A percentile compares a stretch with the other conserved stretches of the same genome.
Evolutionary conservation across 345 rosid species (phyloP).

Genomic region (Gynandropsis gynandra): DNA sequence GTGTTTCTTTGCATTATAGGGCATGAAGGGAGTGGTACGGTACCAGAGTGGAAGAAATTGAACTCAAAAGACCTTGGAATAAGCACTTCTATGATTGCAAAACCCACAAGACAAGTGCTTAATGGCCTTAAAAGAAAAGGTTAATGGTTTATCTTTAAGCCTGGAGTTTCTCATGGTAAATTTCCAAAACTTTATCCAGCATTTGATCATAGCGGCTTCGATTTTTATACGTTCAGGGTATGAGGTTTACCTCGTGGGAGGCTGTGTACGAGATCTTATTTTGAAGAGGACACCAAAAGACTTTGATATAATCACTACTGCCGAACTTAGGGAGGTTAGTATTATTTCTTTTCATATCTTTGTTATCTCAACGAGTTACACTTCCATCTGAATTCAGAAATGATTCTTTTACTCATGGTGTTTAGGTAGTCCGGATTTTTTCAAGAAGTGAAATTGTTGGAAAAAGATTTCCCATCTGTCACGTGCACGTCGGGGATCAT

Average conservation of each 20-base stretch:
- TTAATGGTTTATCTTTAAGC: slow-evolving; percentile 15
- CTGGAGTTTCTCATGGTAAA: not conserved
- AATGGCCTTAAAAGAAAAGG: slow-evolving; percentile 51
- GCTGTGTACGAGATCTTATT: slow-evolving; percentile 92
- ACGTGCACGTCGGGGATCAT: slow-evolving; percentile 41
- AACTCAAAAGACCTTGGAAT: slow-evolving; percentile 44
- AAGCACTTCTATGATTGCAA: slow-evolving; percentile 36
- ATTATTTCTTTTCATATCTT: not conserved
- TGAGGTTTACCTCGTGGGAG: slow-evolving; percentile 93
- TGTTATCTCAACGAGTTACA: not conserved
- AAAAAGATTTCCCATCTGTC: slow-evolving; percentile 60
- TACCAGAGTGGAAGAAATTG: slow-evolving; percentile 37
- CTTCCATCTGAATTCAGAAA: not conserved
- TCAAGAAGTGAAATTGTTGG: slow-evolving; percentile 47
- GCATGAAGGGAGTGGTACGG: slow-evolving; percentile 20
- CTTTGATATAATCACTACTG: slow-evolving; percentile 84
- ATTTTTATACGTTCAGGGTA: slow-evolving; percentile 39
- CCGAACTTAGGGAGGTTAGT: slow-evolving; percentile 75
- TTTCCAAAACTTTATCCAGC: slow-evolving; percentile 4
- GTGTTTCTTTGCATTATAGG: slow-evolving; percentile 13
- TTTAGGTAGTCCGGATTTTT: slow-evolving; percentile 43
- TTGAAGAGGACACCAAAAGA: slow-evolving; percentile 77
- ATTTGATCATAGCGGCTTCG: not conserved
- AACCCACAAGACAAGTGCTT: slow-evolving; percentile 45
- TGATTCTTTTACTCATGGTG: not conserved